phyloP scores from a whole-genome alignment of 192 early-diverging fungal species.

The Mortierella alpina region DNA sequence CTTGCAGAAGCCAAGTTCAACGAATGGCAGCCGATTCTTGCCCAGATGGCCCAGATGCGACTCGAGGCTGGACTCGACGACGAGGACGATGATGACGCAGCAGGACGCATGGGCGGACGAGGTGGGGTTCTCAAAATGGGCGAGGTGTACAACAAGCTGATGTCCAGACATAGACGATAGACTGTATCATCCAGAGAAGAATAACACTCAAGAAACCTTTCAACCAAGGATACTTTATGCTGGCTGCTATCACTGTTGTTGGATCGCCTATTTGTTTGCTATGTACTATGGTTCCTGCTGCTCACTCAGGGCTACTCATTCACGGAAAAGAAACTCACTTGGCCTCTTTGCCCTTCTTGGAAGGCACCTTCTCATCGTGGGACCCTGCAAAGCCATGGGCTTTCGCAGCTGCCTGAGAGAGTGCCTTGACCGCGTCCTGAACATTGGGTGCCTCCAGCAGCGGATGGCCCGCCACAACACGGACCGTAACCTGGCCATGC shows the following conservation, averaged over 20 bases:
- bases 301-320: background rate
- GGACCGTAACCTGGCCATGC: conserved; percentile 29
- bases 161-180: conserved; percentile 51
- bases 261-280: background rate
- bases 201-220: background rate
- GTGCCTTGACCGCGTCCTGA: conserved; percentile 20
- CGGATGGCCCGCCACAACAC: conserved; percentile 31
- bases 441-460: conserved; percentile 37
- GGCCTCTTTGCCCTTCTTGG: background rate
- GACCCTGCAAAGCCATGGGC: conserved; percentile 27
- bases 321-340: background rate
- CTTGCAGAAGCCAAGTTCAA: conserved; percentile 58
- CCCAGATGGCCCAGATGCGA: conserved; percentile 57
- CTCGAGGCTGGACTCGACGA: conserved; percentile 56
- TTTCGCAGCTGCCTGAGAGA: conserved; percentile 33
- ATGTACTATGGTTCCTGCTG: background rate
- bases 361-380: background rate
- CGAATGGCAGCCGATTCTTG: conserved; percentile 58
- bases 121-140: conserved; percentile 46
- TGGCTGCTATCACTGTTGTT: background rate
- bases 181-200: background rate
- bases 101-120: conserved; percentile 35
- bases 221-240: background rate
- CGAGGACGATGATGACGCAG: conserved; percentile 31
- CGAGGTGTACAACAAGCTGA: conserved; percentile 49